These are phyloP conservation scores for Phytopythium boreale DNA, from an alignment of 352 stramenopile species.

Conservation along the genomic window DNA sequence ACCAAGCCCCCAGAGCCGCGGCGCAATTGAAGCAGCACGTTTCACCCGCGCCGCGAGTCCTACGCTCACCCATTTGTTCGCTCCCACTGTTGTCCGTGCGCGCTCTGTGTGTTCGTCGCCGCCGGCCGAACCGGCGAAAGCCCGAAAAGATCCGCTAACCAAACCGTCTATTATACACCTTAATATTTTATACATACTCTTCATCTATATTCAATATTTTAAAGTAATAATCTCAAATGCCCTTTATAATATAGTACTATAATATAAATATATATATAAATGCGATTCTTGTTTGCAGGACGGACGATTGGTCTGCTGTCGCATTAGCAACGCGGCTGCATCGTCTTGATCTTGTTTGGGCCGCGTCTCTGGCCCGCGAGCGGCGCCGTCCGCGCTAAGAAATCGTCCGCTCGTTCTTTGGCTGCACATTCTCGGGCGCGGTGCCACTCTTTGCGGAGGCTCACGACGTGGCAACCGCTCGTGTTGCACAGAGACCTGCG, in stretches of 20 bases:
- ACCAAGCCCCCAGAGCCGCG: neutral
- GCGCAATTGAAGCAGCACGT: neutral
- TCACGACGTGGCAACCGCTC: slow-evolving; percentile 5
- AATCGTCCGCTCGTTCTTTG: slow-evolving; percentile 1
- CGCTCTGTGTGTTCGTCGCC: neutral
- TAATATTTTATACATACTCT: too few species aligned
- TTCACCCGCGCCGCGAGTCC: neutral
- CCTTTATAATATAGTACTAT: neutral
- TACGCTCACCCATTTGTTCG: slow-evolving; percentile 5
- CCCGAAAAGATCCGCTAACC: neutral
- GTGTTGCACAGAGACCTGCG: too few species aligned
- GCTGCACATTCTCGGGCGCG: neutral
- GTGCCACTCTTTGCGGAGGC: too few species aligned
- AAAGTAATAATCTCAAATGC: too few species aligned
- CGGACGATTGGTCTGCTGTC: too few species aligned
- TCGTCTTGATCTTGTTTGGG: neutral
- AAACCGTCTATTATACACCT: too few species aligned
- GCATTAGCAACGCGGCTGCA: neutral
- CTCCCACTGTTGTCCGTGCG: neutral
- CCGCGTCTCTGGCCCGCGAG: neutral
- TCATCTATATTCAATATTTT: too few species aligned
- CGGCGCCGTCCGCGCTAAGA: neutral
- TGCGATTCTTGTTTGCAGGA: neutral
- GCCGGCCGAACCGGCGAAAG: neutral
- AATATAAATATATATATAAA: neutral